Evolutionary conservation across 2,329 filamentous ascomycete species (phyloP).

Genomic region (Penicillium sp.): DNA sequence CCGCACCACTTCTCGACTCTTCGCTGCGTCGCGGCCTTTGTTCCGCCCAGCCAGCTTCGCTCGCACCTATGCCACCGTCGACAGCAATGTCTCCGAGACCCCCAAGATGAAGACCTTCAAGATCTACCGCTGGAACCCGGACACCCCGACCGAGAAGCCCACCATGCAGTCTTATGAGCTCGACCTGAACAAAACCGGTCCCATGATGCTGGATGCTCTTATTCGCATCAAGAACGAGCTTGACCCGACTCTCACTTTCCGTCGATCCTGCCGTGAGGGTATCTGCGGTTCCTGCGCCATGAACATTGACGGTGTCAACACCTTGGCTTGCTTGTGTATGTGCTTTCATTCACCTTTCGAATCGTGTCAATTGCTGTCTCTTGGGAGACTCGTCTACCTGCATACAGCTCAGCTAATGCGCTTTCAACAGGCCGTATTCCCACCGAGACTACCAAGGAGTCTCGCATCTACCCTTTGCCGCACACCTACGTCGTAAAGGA

Average conservation of each 20-base stretch:
- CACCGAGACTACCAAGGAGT: slow-evolving; percentile 69
- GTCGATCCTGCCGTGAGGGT: slow-evolving; percentile 91
- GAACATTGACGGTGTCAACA: slow-evolving; percentile 99
- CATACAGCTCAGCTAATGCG: slow-evolving; percentile 8
- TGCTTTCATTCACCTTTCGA: slow-evolving; percentile 21
- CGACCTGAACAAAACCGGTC: slow-evolving; percentile 97
- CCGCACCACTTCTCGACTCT: slow-evolving; percentile 43
- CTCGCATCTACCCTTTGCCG: slow-evolving; percentile 94
- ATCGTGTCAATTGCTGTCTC: not conserved
- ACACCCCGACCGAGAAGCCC: slow-evolving; percentile 85
- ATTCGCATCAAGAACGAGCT: slow-evolving; percentile 99
- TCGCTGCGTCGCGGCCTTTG: slow-evolving; percentile 38
- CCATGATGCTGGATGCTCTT: slow-evolving; percentile 95
- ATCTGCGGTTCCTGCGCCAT: slow-evolving; percentile 98
- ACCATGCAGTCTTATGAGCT: slow-evolving; percentile 91
- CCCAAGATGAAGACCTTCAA: slow-evolving; percentile 86
- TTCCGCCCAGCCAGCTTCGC: slow-evolving; percentile 37
- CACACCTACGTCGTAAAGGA: slow-evolving; percentile 99
- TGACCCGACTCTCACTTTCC: slow-evolving; percentile 93
- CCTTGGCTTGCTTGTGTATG: slow-evolving; percentile 92
- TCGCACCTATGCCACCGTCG: slow-evolving; percentile 47
- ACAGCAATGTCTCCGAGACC: slow-evolving; percentile 51
- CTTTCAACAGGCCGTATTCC: slow-evolving; percentile 74
- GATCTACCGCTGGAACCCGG: slow-evolving; percentile 98
- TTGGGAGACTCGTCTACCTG: not conserved